Evolutionary conservation across 257 asterid genomes (phyloP).

Genomic region (Solanum arcanum): DNA sequence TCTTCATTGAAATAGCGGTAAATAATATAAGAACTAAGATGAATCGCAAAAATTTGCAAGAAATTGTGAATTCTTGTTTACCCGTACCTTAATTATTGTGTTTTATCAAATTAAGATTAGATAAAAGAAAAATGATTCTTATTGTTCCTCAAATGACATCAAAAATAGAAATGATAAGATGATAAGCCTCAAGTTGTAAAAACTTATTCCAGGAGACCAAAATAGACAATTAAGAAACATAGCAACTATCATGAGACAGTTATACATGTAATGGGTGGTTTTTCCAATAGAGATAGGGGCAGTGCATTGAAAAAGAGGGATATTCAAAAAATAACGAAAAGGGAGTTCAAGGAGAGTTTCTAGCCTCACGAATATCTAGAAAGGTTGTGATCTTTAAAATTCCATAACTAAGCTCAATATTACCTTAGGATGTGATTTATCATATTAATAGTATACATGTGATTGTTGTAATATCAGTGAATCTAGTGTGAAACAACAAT

Average conservation of each 20-base stretch:
- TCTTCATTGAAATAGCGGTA: too few relatives aligned
- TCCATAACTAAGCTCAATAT: neutral
- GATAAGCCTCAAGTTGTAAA: neutral
- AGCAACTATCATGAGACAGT: neutral
- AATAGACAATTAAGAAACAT: too few relatives aligned
- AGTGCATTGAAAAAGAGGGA: neutral
- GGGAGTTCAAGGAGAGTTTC: neutral
- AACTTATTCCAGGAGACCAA: neutral
- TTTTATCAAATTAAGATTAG: too few relatives aligned
- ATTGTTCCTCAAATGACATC: too few relatives aligned
- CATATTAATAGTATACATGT: too few relatives aligned
- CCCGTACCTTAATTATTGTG: too few relatives aligned
- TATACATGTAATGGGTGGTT: neutral
- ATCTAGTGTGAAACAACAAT: neutral
- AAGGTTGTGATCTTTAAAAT: neutral
- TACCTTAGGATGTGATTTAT: neutral
- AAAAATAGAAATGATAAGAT: too few relatives aligned
- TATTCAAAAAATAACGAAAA: too few relatives aligned
- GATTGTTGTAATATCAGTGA: neutral
- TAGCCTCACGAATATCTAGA: neutral
- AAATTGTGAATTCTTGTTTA: too few relatives aligned
- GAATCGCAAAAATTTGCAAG: too few relatives aligned
- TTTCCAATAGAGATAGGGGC: neutral
- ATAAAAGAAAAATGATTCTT: too few relatives aligned
- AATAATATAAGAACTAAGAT: too few relatives aligned